Base-by-base conservation (phyloP, 176 grass and related monocot species). In the Zea mays region DNA sequence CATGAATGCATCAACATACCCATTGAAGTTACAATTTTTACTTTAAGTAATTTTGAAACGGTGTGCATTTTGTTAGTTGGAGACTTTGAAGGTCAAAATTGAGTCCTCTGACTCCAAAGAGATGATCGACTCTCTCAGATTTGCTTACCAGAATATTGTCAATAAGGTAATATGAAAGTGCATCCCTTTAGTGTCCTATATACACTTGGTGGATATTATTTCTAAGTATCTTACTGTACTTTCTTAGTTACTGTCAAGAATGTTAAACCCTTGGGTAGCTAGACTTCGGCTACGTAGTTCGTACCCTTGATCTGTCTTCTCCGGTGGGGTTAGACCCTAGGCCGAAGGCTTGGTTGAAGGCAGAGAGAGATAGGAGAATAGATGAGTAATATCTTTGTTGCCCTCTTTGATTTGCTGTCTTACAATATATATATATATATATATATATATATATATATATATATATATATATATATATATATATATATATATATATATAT, bases 141-240 rank as follows among this genome's bases (percentile, higher is more conserved):
- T 92, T 82, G 58, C 77, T 67, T 79, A 97, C 76, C 92, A 90
- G 43, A 85, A 84, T 90, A 46, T 94, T 76, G 92, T 97, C 67
- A 97, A 80, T 68, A 97, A 92, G 95, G 95, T 94, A 69, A 78
- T 69, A 39, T 73, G 33, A 68, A 58, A 63, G 8, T 78, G 17
- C 72, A 72, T 50, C 5, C 43, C 15, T 73, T 35, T 77, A 78
- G 79, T 67, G 43, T 60, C 59, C 59, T 57, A 62, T 65, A 67
- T 16, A 59, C 9, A 71, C 77, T n/a, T 1, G 17, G 6, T 65
- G 27, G 6, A 14, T 0, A 19, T 35, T 42, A 56, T 71, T 72
- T 34, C 4, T 76, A 37, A 76, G 11, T 59, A 66, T 66, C 38
- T 36, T 27, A 54, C 21, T 39, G 19, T 27, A 54, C 21, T 39